Conservation (phyloP, 1,284 basidiomycete species). For the Clitocybe nebularis region DNA sequence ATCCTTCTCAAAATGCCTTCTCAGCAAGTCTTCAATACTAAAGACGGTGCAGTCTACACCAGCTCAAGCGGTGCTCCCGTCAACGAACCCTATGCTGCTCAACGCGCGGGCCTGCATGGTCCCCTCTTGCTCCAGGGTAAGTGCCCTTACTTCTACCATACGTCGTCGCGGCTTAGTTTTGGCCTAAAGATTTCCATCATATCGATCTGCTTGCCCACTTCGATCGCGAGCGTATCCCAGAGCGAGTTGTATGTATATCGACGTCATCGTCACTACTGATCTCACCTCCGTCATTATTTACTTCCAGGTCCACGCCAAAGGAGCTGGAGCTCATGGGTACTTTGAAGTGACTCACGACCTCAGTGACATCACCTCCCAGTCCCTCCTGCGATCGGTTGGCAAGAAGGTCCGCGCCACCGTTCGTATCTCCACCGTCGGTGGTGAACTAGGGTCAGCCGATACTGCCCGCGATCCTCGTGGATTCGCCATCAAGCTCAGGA, state of each 20-base stretch:
- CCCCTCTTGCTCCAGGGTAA: constrained; percentile 84
- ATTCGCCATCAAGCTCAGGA: constrained; percentile 88
- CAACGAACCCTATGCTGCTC: constrained; percentile 70
- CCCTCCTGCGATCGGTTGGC: constrained; percentile 69
- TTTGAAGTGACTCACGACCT: constrained; percentile 85
- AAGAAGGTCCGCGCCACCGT: constrained; percentile 69
- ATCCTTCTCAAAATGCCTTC: constrained; percentile 51
- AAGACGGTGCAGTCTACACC: constrained; percentile 71
- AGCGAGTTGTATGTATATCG: constrained; percentile 70
- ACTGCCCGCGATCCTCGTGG: constrained; percentile 91
- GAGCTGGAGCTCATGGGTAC: constrained; percentile 88
- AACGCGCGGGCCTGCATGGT: constrained; percentile 73
- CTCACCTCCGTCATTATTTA: constrained; percentile 8
- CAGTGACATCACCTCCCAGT: constrained; percentile 74
- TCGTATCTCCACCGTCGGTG: constrained; percentile 87
- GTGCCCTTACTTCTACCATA: constrained; percentile 15
- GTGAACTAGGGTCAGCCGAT: constrained; percentile 86
- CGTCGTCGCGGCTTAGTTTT: too few species aligned
- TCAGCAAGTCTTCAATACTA: constrained; percentile 49
- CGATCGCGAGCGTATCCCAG: constrained; percentile 92
- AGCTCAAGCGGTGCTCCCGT: constrained; percentile 80
- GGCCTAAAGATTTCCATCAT: constrained; percentile 74
- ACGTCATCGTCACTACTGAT: constrained; percentile 5
- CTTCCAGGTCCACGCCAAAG: constrained; percentile 75
- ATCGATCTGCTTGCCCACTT: constrained; percentile 90